Percentiles rank a stretch among this genome's conserved stretches.
These are phyloP conservation scores for Suillus weaverae DNA, from an alignment of 768 basidiomycete genomes.

Conservation along the genomic window DNA sequence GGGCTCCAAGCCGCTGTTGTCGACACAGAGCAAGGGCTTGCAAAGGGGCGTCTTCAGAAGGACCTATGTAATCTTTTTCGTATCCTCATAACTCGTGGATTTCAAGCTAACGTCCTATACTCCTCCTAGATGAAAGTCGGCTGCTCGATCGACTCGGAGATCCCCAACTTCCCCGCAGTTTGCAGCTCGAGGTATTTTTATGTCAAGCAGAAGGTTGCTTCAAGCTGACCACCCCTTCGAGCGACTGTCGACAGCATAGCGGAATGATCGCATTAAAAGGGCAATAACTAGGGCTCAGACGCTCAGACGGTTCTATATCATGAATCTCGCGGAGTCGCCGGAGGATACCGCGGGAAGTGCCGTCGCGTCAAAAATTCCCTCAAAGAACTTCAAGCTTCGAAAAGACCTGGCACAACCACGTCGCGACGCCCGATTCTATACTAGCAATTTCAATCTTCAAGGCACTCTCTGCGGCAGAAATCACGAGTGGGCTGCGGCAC, in stretches of 20 bases:
- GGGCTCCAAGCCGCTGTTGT: conserved; percentile 81
- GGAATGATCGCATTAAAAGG: neutral
- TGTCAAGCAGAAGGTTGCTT: neutral
- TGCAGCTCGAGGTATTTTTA: neutral
- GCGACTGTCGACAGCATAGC: neutral
- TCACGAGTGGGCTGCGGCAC: too few relatives aligned
- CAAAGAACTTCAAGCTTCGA: too few relatives aligned
- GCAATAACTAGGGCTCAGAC: neutral
- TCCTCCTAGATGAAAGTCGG: neutral
- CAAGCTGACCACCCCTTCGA: neutral
- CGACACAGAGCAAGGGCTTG: conserved; percentile 64
- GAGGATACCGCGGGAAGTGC: too few relatives aligned
- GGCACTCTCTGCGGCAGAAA: too few relatives aligned
- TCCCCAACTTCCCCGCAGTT: neutral
- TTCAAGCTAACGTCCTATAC: neutral
- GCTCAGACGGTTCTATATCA: too few relatives aligned
- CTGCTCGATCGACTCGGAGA: neutral
- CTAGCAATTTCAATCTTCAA: too few relatives aligned
- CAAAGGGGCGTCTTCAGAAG: neutral
- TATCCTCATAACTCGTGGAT: neutral
- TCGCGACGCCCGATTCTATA: too few relatives aligned
- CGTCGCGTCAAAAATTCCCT: too few relatives aligned
- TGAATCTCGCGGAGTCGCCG: too few relatives aligned
- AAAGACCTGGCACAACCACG: too few relatives aligned
- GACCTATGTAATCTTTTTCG: neutral